Base-by-base conservation (phyloP, 495 filamentous ascomycete species). In the Ramalina peruviana region DNA sequence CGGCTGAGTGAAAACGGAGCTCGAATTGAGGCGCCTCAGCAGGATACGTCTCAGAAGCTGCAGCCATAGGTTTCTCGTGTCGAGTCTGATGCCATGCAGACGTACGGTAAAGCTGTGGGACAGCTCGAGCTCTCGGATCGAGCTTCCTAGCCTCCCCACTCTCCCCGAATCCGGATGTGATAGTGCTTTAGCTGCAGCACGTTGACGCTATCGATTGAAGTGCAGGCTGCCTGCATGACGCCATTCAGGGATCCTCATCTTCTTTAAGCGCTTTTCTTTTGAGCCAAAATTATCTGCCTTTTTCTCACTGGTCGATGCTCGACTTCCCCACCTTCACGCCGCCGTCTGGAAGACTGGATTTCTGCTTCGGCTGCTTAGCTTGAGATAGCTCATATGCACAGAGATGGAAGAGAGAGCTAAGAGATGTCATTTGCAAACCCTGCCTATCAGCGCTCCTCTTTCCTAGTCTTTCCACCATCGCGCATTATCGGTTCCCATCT, bases 201-300 rank as follows among this genome's bases (percentile, higher is more conserved):
- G 30, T 48, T 48, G 45, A 48, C 45, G 27, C 45, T 48, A 48
- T 37, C 45, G 45, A 37, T 36, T 48, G 25, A 48, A 11, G 30
- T 33, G 30, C 30, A 33, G 30, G 30, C 30, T 11, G 30, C 30
- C 33, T 48, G 33, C 26, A 21, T 48, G 45, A 48, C 37, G 45
- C 26, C 26, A 16, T 48, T 48, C 45, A 48, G 45, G 45, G 45
- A 48, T 48, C 5, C 26, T 36, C n/a, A 12, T 41, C 40, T 23
- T 41, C 19, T 37, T 48, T 48, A 48, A 48, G 45, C 45, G 45
- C 45, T 48, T 26, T 48, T 15, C 15, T 36, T 36, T 21, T 26
- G 12, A 36, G 19, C 45, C 45, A 48, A 48, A 48, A 48, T 48
- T 48, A 48, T 17, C 45, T 36, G 45, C 45, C 45, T 48, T 48